Percentiles rank a stretch among this genome's conserved stretches.
Conservation (phyloP, 2,329 filamentous ascomycete genomes). For the Dactylellina haptotyla region DNA sequence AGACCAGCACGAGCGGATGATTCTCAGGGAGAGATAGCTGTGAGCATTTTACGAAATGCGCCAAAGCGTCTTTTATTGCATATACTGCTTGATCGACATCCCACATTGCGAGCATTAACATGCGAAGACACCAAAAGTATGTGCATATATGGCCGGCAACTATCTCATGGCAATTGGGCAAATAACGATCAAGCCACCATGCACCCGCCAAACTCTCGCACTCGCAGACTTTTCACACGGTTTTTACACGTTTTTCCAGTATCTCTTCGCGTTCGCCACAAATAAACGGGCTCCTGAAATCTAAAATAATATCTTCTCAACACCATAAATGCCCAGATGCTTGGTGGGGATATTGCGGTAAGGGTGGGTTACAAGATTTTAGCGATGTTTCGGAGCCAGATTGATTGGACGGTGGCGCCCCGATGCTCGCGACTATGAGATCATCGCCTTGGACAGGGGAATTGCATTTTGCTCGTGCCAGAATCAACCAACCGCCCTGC, state of each 20-base stretch:
- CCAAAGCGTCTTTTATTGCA: conserved; percentile 47
- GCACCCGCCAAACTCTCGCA: neutral
- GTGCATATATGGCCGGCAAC: conserved; percentile 13
- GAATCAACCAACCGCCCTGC: too few relatives aligned
- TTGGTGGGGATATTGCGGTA: conserved; percentile 32
- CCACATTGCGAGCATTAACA: conserved; percentile 8
- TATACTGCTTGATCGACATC: conserved; percentile 39
- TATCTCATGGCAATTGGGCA: conserved; percentile 4
- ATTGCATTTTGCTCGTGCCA: neutral
- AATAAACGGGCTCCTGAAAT: conserved; percentile 39
- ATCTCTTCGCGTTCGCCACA: conserved; percentile 41
- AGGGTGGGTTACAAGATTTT: conserved; percentile 51
- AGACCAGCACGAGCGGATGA: conserved; percentile 9
- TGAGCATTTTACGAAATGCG: neutral
- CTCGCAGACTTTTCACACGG: conserved; percentile 28
- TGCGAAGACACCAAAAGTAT: neutral
- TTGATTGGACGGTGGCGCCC: conserved; percentile 31
- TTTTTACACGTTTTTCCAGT: conserved; percentile 14
- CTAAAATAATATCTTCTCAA: conserved; percentile 4
- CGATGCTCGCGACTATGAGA: conserved; percentile 39
- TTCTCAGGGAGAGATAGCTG: conserved; percentile 22
- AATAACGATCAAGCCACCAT: neutral
- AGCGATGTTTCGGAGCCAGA: conserved; percentile 40
- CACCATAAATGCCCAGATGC: conserved; percentile 20
- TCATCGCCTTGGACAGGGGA: conserved; percentile 19